These are phyloP conservation scores for Paralagenidium karlingii DNA, from an alignment of 352 stramenopile species.

Conservation along the genomic window DNA sequence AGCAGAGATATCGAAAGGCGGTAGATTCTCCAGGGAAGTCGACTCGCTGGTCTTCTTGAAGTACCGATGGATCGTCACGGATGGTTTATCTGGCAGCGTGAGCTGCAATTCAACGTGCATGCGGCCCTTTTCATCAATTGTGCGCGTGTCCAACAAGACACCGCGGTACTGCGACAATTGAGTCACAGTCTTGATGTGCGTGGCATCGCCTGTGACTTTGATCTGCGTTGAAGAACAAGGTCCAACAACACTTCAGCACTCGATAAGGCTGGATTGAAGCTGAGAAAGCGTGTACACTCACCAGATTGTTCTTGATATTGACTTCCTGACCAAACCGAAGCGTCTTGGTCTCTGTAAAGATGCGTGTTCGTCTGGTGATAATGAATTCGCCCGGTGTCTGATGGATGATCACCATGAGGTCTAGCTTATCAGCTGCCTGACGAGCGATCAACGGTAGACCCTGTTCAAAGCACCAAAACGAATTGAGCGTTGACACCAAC, in stretches of 20 bases:
- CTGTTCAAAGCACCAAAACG: no score
- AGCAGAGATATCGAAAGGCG: slow-evolving; percentile 73
- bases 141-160: slow-evolving; percentile 58
- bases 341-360: slow-evolving; percentile 84
- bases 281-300: no score
- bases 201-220: slow-evolving; percentile 61
- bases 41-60: slow-evolving; percentile 84
- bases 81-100: slow-evolving; percentile 51
- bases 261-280: no score
- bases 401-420: slow-evolving; percentile 83
- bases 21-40: slow-evolving; percentile 79
- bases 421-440: slow-evolving; percentile 77
- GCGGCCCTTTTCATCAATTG: slow-evolving; percentile 55
- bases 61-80: slow-evolving; percentile 70
- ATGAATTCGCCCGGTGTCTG: slow-evolving; percentile 74
- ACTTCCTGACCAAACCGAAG: slow-evolving; percentile 81
- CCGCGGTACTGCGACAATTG: slow-evolving; percentile 71
- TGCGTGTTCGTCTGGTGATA: slow-evolving; percentile 78
- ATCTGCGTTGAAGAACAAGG: no score
- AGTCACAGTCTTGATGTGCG: slow-evolving; percentile 63
- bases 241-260: no score
- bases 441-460: slow-evolving; percentile 74
- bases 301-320: slow-evolving; percentile 79
- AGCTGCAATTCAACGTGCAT: slow-evolving; percentile 79
- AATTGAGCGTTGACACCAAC: background rate